phyloP scores from a whole-genome alignment of 371 early-diverging fungal species.

The Polyrhizophydium stewartii region DNA sequence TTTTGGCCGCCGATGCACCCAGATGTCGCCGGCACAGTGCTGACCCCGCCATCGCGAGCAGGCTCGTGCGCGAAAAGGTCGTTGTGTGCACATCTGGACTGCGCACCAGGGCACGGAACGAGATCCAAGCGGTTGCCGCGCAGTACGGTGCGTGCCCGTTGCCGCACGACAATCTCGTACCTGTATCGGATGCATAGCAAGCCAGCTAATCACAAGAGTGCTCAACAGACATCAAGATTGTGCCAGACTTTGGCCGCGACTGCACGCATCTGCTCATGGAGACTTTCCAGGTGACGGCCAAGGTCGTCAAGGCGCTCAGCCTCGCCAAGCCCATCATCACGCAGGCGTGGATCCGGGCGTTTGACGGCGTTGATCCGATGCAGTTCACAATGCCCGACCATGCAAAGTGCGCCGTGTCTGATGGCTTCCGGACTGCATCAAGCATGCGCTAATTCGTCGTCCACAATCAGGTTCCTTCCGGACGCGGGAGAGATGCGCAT shows the following conservation, averaged over 20 bases:
- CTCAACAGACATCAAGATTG: background rate
- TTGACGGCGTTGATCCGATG: background rate
- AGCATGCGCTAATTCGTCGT: background rate
- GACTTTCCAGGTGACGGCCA: background rate
- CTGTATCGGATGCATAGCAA: too few species aligned
- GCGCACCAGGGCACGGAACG: background rate
- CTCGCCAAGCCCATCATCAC: background rate
- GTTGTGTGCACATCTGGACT: conserved; percentile 1
- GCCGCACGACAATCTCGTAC: too few species aligned
- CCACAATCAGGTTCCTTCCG: background rate
- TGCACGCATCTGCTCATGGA: conserved; percentile 2
- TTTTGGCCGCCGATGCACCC: background rate
- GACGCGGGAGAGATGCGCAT: background rate
- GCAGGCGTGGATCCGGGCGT: background rate
- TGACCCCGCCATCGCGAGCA: background rate
- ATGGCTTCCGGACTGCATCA: background rate
- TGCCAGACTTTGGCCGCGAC: background rate
- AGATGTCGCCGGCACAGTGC: background rate
- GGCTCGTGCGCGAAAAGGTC: background rate
- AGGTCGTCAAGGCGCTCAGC: background rate
- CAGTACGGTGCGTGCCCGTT: background rate
- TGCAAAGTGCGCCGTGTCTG: background rate
- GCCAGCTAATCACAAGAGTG: too few species aligned
- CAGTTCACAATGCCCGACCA: background rate
- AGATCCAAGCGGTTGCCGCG: background rate